These are phyloP conservation scores for Kodamaea lidongshanica DNA, from an alignment of 805 yeast genomes.

Conservation along the genomic window DNA sequence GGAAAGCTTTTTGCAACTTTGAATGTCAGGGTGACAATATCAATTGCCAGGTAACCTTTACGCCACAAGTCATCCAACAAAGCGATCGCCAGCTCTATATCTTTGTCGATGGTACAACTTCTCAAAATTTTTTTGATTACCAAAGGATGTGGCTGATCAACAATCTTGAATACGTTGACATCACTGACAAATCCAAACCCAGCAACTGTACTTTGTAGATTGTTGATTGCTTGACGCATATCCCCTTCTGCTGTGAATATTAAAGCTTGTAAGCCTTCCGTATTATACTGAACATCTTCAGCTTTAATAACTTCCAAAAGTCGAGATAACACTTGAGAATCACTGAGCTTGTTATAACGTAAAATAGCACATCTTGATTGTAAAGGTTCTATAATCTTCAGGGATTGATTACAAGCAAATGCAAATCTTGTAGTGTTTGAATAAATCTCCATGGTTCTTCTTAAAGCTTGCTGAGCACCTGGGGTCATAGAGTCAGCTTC, in stretches of 20 bases:
- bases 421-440: slow-evolving; percentile 96
- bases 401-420: slow-evolving; percentile 95
- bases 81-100: slow-evolving; percentile 60
- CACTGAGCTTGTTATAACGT: slow-evolving; percentile 73
- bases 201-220: slow-evolving; percentile 87
- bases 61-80: slow-evolving; percentile 69
- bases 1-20: slow-evolving; percentile 75
- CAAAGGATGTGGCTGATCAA: slow-evolving; percentile 93
- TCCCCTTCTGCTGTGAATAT: slow-evolving; percentile 97
- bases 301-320: slow-evolving; percentile 60
- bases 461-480: slow-evolving; percentile 90
- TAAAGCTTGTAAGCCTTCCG: slow-evolving; percentile 88
- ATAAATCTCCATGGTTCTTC: slow-evolving; percentile 93
- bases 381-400: slow-evolving; percentile 91
- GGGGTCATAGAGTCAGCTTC: slow-evolving; percentile 97
- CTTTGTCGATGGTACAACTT: slow-evolving; percentile 32
- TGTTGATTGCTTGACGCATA: slow-evolving; percentile 96
- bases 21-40: slow-evolving; percentile 85
- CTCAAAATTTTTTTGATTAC: slow-evolving; percentile 60
- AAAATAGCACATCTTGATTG: slow-evolving; percentile 95
- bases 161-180: slow-evolving; percentile 89
- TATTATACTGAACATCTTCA: slow-evolving; percentile 72
- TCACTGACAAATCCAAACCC: slow-evolving; percentile 91
- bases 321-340: slow-evolving; percentile 77
- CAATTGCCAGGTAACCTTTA: slow-evolving; percentile 90